phyloP scores from a whole-genome alignment of 352 stramenopile species.

The Phytophthora melonis region DNA sequence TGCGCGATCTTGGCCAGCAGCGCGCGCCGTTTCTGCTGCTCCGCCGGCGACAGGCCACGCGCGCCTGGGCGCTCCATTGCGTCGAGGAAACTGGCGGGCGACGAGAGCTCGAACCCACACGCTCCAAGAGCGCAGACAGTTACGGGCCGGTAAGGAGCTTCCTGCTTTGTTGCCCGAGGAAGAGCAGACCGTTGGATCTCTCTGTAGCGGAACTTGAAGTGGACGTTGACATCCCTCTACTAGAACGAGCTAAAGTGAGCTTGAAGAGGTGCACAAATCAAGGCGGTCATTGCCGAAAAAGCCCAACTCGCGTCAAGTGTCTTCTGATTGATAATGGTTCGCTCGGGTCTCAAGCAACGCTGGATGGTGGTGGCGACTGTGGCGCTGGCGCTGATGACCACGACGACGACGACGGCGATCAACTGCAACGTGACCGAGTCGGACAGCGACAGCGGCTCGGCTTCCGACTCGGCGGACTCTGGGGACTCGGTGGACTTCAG shows the following conservation, averaged over 20 bases:
- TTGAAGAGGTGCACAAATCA: slow-evolving; percentile 2
- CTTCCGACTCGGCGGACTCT: slow-evolving; percentile 5
- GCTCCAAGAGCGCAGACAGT: not conserved
- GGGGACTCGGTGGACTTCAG: slow-evolving; percentile 14
- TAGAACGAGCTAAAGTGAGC: slow-evolving; percentile 1
- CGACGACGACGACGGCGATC: not conserved
- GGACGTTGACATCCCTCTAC: slow-evolving; percentile 5
- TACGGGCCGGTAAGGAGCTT: slow-evolving; percentile 2
- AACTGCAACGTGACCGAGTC: slow-evolving; percentile 18
- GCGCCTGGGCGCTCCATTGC: slow-evolving; percentile 20
- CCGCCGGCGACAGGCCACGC: slow-evolving; percentile 13
- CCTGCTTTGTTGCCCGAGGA: not conserved
- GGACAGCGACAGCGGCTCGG: slow-evolving; percentile 4
- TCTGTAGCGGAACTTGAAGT: not conserved
- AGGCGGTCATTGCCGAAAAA: slow-evolving; percentile 30
- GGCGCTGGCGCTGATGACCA: not conserved
- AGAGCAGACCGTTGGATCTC: not conserved
- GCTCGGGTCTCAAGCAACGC: slow-evolving; percentile 12
- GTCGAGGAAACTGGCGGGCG: not conserved
- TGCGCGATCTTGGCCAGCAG: slow-evolving; percentile 68
- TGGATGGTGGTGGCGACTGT: slow-evolving; percentile 3
- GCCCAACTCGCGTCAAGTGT: not conserved
- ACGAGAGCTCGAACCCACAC: not conserved
- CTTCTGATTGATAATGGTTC: slow-evolving; percentile 7
- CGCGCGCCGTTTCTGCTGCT: slow-evolving; percentile 36